Conservation (phyloP, 2,329 filamentous ascomycete genomes). For the Venturia nashicola region DNA sequence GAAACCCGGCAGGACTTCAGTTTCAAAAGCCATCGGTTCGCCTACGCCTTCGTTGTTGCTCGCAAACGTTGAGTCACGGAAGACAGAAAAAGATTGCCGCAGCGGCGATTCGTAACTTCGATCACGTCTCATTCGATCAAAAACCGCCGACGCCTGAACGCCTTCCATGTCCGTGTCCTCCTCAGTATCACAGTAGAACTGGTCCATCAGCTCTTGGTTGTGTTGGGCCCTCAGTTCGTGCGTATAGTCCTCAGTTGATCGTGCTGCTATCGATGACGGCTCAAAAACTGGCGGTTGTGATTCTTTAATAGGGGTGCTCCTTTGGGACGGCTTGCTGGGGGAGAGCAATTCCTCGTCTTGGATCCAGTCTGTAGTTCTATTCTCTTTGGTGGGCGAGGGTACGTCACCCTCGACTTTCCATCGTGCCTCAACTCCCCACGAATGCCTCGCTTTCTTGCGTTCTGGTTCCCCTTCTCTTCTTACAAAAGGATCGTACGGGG, state of each 20-base stretch:
- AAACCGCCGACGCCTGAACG: not conserved
- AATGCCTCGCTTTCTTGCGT: constrained; percentile 54
- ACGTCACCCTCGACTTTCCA: constrained; percentile 68
- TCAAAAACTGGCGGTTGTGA: not conserved
- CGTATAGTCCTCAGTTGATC: not conserved
- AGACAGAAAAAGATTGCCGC: constrained; percentile 1
- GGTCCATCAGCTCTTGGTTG: constrained; percentile 2
- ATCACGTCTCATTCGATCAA: not conserved
- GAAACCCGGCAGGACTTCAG: not conserved
- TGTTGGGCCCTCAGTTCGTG: not conserved
- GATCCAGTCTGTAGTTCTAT: not conserved
- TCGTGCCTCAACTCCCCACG: constrained; percentile 50
- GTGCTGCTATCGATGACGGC: not conserved
- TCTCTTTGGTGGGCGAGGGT: constrained; percentile 51
- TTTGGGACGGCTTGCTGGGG: not conserved
- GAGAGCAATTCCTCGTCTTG: constrained; percentile 5
- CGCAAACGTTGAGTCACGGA: not conserved
- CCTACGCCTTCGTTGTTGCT: not conserved
- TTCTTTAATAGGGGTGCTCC: not conserved
- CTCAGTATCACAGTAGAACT: constrained; percentile 6
- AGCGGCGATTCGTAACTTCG: not conserved
- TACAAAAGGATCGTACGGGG: constrained; percentile 50
- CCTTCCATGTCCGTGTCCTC: constrained; percentile 2
- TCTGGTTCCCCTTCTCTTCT: constrained; percentile 41
- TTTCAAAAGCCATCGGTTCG: not conserved